These are phyloP conservation scores for Metarhizium brunneum DNA, from an alignment of 2,329 filamentous ascomycete species.

Conservation along the genomic window DNA sequence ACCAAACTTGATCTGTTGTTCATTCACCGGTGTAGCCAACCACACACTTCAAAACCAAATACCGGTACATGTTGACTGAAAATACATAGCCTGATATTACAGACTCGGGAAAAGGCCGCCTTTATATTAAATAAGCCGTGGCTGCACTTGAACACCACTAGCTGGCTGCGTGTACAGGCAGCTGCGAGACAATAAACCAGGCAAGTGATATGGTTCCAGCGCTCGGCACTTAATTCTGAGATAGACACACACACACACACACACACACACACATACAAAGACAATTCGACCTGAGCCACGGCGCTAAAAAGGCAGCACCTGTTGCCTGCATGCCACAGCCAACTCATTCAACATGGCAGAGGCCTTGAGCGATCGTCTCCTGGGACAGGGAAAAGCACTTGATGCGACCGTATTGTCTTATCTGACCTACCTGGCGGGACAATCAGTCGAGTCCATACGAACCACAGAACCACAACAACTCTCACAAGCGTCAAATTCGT, in stretches of 20 bases:
- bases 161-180: too few species aligned
- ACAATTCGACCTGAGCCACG: background rate
- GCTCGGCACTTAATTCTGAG: background rate
- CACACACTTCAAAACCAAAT: too few species aligned
- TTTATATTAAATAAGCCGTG: too few species aligned
- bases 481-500: constrained; percentile 70
- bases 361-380: constrained; percentile 22
- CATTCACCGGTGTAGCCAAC: too few species aligned
- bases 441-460: constrained; percentile 63
- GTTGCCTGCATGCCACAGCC: background rate
- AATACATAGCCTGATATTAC: too few species aligned
- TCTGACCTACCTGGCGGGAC: constrained; percentile 66
- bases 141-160: too few species aligned
- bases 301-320: background rate
- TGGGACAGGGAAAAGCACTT: constrained; percentile 20
- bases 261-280: background rate
- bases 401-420: constrained; percentile 58
- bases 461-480: constrained; percentile 70
- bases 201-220: too few species aligned
- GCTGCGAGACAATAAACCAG: too few species aligned
- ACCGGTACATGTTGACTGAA: too few species aligned
- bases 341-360: constrained; percentile 23
- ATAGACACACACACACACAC: background rate
- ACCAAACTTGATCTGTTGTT: too few species aligned
- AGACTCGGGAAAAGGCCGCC: too few species aligned